These are phyloP conservation scores for Talaromyces islandicus DNA, from an alignment of 2,329 filamentous ascomycete genomes.

Conservation along the genomic window DNA sequence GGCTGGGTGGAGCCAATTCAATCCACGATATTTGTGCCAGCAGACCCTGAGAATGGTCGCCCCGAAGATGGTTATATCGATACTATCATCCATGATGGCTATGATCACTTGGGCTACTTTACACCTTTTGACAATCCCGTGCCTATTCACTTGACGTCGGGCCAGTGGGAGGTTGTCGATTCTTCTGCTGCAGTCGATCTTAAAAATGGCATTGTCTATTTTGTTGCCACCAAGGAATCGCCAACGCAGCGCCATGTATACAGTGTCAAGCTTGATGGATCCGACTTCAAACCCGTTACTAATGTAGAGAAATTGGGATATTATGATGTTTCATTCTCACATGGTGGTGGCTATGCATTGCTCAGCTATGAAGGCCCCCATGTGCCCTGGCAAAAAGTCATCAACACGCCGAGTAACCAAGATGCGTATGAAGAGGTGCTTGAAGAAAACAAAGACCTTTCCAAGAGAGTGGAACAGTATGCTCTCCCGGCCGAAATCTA, in stretches of 20 bases:
- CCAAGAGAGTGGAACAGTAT: slow-evolving; percentile 63
- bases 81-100: slow-evolving; percentile 76
- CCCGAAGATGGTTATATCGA: slow-evolving; percentile 87
- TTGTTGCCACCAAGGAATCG: slow-evolving; percentile 76
- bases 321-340: slow-evolving; percentile 79
- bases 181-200: slow-evolving; percentile 82
- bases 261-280: slow-evolving; percentile 77
- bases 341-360: slow-evolving; percentile 73
- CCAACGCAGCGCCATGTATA: slow-evolving; percentile 90
- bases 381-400: slow-evolving; percentile 85
- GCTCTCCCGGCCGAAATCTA: slow-evolving; percentile 80
- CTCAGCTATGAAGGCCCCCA: slow-evolving; percentile 76
- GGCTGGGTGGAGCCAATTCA: slow-evolving; percentile 97
- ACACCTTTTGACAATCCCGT: slow-evolving; percentile 74
- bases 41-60: slow-evolving; percentile 69
- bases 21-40: slow-evolving; percentile 77
- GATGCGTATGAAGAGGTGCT: slow-evolving; percentile 62
- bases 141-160: slow-evolving; percentile 81
- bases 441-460: slow-evolving; percentile 70
- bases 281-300: slow-evolving; percentile 65
- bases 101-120: slow-evolving; percentile 91
- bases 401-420: slow-evolving; percentile 66
- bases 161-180: slow-evolving; percentile 84
- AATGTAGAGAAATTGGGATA: slow-evolving; percentile 68
- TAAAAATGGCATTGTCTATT: slow-evolving; percentile 82